Base-by-base conservation (phyloP, 805 yeast genomes). In the Starmerella bacillaris region DNA sequence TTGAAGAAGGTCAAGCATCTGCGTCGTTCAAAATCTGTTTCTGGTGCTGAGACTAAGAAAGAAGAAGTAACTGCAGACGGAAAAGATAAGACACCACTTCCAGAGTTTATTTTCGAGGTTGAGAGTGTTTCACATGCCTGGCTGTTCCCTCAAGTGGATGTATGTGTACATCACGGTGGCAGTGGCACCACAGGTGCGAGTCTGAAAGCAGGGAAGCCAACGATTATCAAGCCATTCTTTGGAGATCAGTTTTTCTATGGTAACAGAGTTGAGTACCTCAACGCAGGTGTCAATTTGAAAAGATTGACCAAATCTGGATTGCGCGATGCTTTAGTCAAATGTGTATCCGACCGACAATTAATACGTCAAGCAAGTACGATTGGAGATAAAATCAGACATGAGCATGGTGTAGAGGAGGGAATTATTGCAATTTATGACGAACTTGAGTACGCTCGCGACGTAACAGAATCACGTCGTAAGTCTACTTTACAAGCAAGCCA, bases 151-250 rank as follows among this genome's bases (percentile, higher is more conserved):
- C 72, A 70, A 41, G 61, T 86, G 30, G 94, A 86, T 56, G 94
- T 86, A 0, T 93, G 93, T 0, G 94, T 86, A 3, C 96, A 86
- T 52, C 96, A 86, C 53, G 96, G 96, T 27, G 96, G 96, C 0
- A 76, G 93, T 0, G 96, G 96, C 2, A 80, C 95, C 0, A 86
- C 95, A 0, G 96, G 96, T 5, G 94, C 94, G 0, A 68, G 92
- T 2, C 54, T 86, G 36, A 62, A 84, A 41, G 76, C 78, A 11
- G 96, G 96, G 0, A 54, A 78, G 21, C 95, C 96, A 1, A 82
- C 93, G 0, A 67, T 86, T 22, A 72, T 86, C 47, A 86, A 84
- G 53, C 96, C 96, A 2, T 86, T 86, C 50, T 86, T 86, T 54
- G 96, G 94, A 0, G 96, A 86, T 55, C 96, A 86, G 56, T 84